Conservation (phyloP, 176 grass and related monocot genomes). For the Coix lacrymajobi region DNA sequence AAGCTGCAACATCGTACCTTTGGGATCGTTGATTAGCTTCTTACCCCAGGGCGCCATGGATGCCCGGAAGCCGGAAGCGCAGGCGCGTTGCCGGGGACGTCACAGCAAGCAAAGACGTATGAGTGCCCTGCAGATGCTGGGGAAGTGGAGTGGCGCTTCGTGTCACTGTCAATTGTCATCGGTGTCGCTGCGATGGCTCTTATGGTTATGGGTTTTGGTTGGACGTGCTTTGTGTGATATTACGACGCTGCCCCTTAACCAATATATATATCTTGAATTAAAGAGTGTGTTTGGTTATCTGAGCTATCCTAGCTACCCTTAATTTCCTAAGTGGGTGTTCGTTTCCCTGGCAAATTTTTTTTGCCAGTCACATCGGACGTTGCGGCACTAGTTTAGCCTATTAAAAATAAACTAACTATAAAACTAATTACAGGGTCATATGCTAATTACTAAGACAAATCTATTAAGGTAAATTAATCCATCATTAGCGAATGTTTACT, state of each 20-base stretch:
- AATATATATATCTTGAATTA: too few species aligned
- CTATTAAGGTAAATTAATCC: too few species aligned
- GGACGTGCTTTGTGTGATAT: not conserved
- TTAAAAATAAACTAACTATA: too few species aligned
- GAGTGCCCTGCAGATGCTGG: not conserved
- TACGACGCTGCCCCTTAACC: not conserved
- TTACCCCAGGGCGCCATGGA: conserved; percentile 81
- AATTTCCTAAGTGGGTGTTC: too few species aligned
- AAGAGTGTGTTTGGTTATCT: too few species aligned
- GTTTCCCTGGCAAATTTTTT: too few species aligned
- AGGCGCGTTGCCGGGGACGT: not conserved
- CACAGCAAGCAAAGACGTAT: not conserved
- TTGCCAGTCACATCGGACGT: too few species aligned
- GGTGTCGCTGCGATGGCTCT: not conserved
- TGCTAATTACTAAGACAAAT: too few species aligned
- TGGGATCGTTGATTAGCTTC: conserved; percentile 87
- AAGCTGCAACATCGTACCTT: conserved; percentile 43
- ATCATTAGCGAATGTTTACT: too few species aligned
- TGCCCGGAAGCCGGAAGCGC: not conserved
- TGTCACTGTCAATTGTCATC: not conserved
- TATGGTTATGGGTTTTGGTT: not conserved
- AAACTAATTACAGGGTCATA: too few species aligned
- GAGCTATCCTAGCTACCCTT: too few species aligned
- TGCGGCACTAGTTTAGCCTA: too few species aligned
- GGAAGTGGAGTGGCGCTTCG: not conserved